These are phyloP conservation scores for Neurospora sp. DNA, from an alignment of 495 filamentous ascomycete genomes.

Conservation along the genomic window DNA sequence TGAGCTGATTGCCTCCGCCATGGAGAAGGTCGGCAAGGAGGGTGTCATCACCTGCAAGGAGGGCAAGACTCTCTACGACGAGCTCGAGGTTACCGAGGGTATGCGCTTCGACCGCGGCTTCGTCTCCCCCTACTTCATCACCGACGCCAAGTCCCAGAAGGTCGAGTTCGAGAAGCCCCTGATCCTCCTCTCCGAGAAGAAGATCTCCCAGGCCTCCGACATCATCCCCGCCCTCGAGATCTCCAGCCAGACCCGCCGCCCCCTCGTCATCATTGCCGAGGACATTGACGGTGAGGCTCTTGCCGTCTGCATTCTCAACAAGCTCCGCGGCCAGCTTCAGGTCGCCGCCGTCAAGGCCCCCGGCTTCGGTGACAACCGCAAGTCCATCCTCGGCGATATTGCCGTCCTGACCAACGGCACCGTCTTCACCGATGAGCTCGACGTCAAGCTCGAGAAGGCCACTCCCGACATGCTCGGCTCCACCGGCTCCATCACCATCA, in stretches of 20 bases:
- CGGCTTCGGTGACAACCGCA: conserved; percentile 99
- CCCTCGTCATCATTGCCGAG: conserved; percentile 96
- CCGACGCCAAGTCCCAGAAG: conserved; percentile 95
- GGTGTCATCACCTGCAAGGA: conserved; percentile 99
- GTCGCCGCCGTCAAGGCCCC: conserved; percentile 98
- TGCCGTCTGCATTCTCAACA: conserved; percentile 98
- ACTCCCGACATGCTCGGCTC: conserved; percentile 93
- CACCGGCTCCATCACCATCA: conserved; percentile 97
- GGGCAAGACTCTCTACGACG: conserved; percentile 95
- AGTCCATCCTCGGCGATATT: conserved; percentile 95
- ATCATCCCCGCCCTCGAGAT: conserved; percentile 96
- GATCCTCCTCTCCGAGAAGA: conserved; percentile 98
- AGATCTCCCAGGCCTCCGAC: conserved; percentile 97
- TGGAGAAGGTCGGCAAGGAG: conserved; percentile 99
- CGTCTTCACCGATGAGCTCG: conserved; percentile 96
- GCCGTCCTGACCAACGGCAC: conserved; percentile 91
- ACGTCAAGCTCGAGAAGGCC: conserved; percentile 96
- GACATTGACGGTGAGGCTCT: conserved; percentile 98
- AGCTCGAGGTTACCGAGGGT: conserved; percentile 97
- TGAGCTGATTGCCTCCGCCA: conserved; percentile 89
- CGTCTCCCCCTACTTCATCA: conserved; percentile 99
- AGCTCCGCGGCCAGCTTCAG: conserved; percentile 97
- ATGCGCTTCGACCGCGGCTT: conserved; percentile 99
- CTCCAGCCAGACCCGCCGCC: conserved; percentile 88
- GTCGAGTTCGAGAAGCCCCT: conserved; percentile 99